Percentiles rank a stretch among this genome's conserved stretches.
phyloP scores from a whole-genome alignment of 2,329 filamentous ascomycete genomes.

The Colletotrichum caudatum region DNA sequence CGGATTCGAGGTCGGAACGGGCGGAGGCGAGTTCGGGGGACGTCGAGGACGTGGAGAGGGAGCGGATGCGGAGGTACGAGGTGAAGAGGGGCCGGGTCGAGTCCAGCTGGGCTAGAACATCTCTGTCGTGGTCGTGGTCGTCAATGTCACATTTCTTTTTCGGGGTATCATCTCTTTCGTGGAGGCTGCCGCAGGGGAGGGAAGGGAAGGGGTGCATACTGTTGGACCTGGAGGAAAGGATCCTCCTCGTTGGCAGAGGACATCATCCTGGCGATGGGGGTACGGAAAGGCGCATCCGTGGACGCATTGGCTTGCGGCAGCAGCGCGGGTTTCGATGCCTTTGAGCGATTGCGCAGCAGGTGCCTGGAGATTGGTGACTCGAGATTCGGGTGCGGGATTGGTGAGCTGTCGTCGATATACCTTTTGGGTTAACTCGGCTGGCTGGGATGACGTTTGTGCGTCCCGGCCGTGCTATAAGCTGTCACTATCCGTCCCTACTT shows the following conservation, averaged over 20 bases:
- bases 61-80: conserved; percentile 95
- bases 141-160: background rate
- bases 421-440: conserved; percentile 25
- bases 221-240: conserved; percentile 79
- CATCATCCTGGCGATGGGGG: conserved; percentile 65
- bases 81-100: conserved; percentile 88
- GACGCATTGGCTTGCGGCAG: conserved; percentile 37
- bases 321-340: background rate
- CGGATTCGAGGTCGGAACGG: conserved; percentile 73
- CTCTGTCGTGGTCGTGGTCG: conserved; percentile 64
- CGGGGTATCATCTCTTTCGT: background rate
- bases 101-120: conserved; percentile 86
- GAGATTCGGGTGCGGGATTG: background rate
- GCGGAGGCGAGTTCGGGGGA: conserved; percentile 90
- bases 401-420: conserved; percentile 29
- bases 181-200: background rate
- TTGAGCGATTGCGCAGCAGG: conserved; percentile 1
- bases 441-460: conserved; percentile 42
- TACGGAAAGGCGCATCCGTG: conserved; percentile 28
- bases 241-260: conserved; percentile 76
- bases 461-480: conserved; percentile 28
- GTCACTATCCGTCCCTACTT: background rate
- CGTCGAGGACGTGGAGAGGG: conserved; percentile 76
- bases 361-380: background rate
- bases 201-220: conserved; percentile 58